A percentile compares a stretch with the other conserved stretches of the same genome.
Evolutionary conservation across 2,329 filamentous ascomycete genomes (phyloP).

Genomic region (Monosporascus sp.): DNA sequence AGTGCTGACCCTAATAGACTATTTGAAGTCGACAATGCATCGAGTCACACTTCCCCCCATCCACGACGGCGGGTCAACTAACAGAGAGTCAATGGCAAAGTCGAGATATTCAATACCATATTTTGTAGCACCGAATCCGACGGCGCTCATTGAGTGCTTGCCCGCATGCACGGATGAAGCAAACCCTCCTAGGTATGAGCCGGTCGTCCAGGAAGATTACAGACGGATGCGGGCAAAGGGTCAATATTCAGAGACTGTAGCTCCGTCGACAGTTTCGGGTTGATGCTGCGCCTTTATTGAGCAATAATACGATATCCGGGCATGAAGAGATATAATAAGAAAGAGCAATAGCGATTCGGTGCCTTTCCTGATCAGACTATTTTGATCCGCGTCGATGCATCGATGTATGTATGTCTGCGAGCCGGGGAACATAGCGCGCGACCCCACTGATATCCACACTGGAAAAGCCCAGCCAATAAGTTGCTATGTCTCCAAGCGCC

Average conservation of each 20-base stretch:
- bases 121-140: constrained; percentile 47
- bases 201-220: constrained; percentile 26
- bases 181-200: constrained; percentile 44
- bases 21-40: constrained; percentile 47
- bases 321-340: not conserved
- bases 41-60: constrained; percentile 42
- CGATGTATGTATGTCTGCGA: no score
- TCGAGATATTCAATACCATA: constrained; percentile 56
- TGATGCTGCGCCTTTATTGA: not conserved
- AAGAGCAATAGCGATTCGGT: not conserved
- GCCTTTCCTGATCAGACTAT: no score
- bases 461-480: no score
- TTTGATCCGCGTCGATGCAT: no score
- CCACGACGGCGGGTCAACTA: constrained; percentile 28
- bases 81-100: constrained; percentile 36
- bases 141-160: constrained; percentile 46
- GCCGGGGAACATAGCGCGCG: no score
- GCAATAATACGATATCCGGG: not conserved
- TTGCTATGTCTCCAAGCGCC: no score
- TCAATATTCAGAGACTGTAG: constrained; percentile 18
- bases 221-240: constrained; percentile 21
- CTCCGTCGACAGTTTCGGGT: not conserved
- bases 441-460: no score
- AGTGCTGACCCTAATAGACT: constrained; percentile 25
- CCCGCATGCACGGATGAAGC: constrained; percentile 36